Conservation (phyloP, 2,329 filamentous ascomycete species). For the Cercospora nicotianae region DNA sequence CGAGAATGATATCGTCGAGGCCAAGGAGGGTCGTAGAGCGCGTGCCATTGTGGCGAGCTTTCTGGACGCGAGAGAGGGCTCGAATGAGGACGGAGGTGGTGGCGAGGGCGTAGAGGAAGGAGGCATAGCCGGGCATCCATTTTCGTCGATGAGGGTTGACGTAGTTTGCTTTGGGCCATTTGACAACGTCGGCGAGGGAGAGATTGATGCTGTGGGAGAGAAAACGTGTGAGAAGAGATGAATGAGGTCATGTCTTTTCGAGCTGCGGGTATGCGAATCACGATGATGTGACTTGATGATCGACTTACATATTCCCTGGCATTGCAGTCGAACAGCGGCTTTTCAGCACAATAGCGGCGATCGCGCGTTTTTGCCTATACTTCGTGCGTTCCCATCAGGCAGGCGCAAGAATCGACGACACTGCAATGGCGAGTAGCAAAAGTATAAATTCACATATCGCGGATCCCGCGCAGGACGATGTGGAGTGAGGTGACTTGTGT, state of each 20-base stretch:
- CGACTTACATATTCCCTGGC: slow-evolving; percentile 15
- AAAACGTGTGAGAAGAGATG: not conserved
- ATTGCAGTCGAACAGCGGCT: not conserved
- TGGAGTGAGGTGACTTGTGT: not conserved
- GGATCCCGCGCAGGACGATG: not conserved
- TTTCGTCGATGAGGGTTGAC: slow-evolving; percentile 31
- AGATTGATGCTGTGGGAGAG: slow-evolving; percentile 12
- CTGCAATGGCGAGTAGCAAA: not conserved
- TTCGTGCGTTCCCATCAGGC: not conserved
- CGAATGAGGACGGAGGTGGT: slow-evolving; percentile 33
- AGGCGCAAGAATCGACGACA: not conserved
- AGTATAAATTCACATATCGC: not conserved
- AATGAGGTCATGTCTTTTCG: not conserved
- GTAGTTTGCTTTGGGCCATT: slow-evolving; percentile 29
- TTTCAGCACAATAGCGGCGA: not conserved
- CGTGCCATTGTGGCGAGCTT: not conserved
- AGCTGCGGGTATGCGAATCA: not conserved
- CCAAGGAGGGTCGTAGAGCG: not conserved
- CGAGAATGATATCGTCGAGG: slow-evolving; percentile 19
- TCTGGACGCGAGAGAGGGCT: slow-evolving; percentile 26
- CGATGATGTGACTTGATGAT: not conserved
- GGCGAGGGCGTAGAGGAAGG: slow-evolving; percentile 30
- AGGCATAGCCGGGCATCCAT: slow-evolving; percentile 38
- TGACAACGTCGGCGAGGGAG: slow-evolving; percentile 10
- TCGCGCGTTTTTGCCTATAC: not conserved